Percentiles rank a stretch among this genome's conserved stretches.
Conservation (phyloP, 345 rosid species). For the Lepidium aucheri region DNA sequence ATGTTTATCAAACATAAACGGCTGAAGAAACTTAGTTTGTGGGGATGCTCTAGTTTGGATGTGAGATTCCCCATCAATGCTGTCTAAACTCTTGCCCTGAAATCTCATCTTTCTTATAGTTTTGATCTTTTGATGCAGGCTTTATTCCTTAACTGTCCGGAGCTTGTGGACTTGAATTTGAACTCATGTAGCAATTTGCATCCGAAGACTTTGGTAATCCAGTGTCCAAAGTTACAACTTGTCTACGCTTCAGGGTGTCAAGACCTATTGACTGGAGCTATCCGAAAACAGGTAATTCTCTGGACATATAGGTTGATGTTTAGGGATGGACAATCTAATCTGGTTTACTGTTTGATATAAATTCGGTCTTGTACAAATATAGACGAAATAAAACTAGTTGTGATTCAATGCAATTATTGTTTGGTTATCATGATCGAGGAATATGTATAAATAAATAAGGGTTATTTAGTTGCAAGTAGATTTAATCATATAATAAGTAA, state of each 20-base stretch:
- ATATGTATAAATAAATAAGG: background rate
- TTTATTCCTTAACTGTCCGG: slow-evolving; percentile 76
- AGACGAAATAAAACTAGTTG: background rate
- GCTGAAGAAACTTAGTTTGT: slow-evolving; percentile 81
- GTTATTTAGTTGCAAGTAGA: background rate
- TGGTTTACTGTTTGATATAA: background rate
- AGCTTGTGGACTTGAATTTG: slow-evolving; percentile 78
- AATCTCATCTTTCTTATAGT: slow-evolving; percentile 17
- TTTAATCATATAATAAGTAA: background rate
- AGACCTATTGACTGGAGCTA: slow-evolving; percentile 48
- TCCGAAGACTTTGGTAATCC: slow-evolving; percentile 71
- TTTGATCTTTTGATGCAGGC: slow-evolving; percentile 54
- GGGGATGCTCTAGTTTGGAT: slow-evolving; percentile 98
- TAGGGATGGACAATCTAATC: background rate
- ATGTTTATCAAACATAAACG: slow-evolving; percentile 76
- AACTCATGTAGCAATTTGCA: slow-evolving; percentile 71
- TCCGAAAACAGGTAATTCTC: slow-evolving; percentile 63
- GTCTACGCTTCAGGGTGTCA: slow-evolving; percentile 85
- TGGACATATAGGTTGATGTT: background rate
- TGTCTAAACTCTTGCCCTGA: background rate
- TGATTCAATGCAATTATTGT: background rate
- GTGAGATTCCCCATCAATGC: slow-evolving; percentile 38
- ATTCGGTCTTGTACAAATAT: background rate
- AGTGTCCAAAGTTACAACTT: slow-evolving; percentile 69
- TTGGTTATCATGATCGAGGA: background rate